Evolutionary conservation across 495 filamentous ascomycete species (phyloP).

Genomic region (Tetracladium marchalianum): DNA sequence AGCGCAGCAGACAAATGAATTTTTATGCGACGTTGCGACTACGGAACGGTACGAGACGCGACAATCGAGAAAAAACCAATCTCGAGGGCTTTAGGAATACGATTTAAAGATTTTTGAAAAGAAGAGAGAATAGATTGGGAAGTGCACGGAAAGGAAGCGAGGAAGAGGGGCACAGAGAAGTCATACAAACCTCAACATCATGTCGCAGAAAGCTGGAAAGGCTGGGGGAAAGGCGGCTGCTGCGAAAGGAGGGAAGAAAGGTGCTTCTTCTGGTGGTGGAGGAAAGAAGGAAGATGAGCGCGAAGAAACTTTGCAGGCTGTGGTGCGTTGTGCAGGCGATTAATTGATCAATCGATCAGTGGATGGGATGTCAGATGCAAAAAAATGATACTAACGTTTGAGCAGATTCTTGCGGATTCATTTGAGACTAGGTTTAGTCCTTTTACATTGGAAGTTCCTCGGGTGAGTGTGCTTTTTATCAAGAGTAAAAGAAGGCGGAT

Average conservation of each 20-base stretch:
- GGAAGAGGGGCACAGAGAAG: too few species aligned
- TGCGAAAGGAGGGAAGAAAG: constrained; percentile 30
- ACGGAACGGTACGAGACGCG: too few species aligned
- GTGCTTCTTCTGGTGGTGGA: constrained; percentile 44
- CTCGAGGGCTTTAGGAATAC: too few species aligned
- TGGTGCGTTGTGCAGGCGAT: constrained; percentile 38
- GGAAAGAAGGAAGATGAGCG: constrained; percentile 54
- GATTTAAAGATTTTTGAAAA: too few species aligned
- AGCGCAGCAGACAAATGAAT: too few species aligned
- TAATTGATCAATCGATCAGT: constrained; percentile 4
- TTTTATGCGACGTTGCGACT: too few species aligned
- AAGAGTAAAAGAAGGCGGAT: not conserved
- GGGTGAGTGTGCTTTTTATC: constrained; percentile 45
- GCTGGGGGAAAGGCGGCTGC: constrained; percentile 13
- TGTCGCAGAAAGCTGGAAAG: constrained; percentile 14
- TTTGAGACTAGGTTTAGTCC: constrained; percentile 87
- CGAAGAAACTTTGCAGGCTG: constrained; percentile 84
- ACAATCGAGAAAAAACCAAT: too few species aligned
- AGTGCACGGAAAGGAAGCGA: too few species aligned
- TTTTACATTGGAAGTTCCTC: constrained; percentile 78
- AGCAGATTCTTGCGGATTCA: constrained; percentile 75
- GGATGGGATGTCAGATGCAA: constrained; percentile 14
- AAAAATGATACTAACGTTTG: constrained; percentile 6
- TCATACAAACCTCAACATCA: not conserved
- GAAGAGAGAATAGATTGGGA: too few species aligned